Percentiles rank a stretch among this genome's conserved stretches.
phyloP scores from a whole-genome alignment of 805 yeast species.

The Yamadazyma scolyti region DNA sequence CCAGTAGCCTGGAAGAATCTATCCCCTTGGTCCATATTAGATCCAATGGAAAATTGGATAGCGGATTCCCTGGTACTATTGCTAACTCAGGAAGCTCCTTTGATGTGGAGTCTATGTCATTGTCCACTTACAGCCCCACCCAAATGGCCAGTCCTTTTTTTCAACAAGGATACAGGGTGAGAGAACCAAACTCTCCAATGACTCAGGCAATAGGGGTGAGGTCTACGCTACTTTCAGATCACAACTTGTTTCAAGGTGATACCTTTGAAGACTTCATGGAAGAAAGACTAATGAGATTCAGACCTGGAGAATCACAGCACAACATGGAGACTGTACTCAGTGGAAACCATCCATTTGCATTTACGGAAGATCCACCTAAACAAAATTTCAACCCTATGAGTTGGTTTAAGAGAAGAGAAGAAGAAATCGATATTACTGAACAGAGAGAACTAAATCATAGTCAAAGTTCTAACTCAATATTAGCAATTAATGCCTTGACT shows the following conservation, averaged over 20 bases:
- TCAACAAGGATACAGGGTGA: background rate
- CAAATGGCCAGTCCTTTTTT: background rate
- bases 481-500: too few species aligned
- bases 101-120: background rate
- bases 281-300: conserved; percentile 27
- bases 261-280: conserved; percentile 24
- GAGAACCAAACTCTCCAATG: background rate
- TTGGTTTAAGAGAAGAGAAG: too few species aligned
- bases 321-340: conserved; percentile 19
- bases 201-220: background rate
- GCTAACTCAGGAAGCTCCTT: background rate
- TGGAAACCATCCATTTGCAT: conserved; percentile 34
- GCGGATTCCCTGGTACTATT: conserved; percentile 1
- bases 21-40: conserved; percentile 3
- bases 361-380: too few species aligned
- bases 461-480: too few species aligned
- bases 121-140: background rate
- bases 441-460: too few species aligned
- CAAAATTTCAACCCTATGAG: too few species aligned
- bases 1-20: too few species aligned
- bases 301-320: conserved; percentile 30
- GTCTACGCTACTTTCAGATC: background rate
- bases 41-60: conserved; percentile 3
- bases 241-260: conserved; percentile 2
- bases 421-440: too few species aligned